Evolutionary conservation across 2,329 filamentous ascomycete genomes (phyloP).

Genomic region (Orbilia oligospora): DNA sequence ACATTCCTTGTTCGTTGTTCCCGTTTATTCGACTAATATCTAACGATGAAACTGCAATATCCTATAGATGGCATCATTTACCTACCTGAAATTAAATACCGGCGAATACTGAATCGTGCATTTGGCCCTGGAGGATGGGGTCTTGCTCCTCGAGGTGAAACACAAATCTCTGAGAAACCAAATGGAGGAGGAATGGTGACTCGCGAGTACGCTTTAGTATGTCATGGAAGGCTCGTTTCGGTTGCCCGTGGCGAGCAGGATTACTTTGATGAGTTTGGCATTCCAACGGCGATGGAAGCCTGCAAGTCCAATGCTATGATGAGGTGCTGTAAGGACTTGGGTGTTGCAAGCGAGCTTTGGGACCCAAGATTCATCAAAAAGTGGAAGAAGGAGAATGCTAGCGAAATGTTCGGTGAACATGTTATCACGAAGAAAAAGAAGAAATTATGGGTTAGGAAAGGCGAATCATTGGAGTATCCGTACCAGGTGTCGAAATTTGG

Average conservation of each 20-base stretch:
- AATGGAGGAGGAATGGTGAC: constrained; percentile 75
- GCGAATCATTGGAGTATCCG: constrained; percentile 74
- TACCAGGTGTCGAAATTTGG: constrained; percentile 56
- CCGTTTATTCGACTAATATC: background rate
- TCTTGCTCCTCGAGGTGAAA: constrained; percentile 86
- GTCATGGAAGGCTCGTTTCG: constrained; percentile 87
- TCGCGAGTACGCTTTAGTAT: constrained; percentile 92
- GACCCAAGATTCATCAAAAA: constrained; percentile 90
- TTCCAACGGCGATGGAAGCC: constrained; percentile 94
- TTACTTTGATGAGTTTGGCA: constrained; percentile 90
- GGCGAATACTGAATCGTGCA: constrained; percentile 86
- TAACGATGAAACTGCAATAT: constrained; percentile 23
- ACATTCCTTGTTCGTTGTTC: background rate
- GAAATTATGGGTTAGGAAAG: constrained; percentile 88
- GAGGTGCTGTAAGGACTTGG: constrained; percentile 98
- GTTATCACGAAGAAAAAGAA: constrained; percentile 86
- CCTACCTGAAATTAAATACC: constrained; percentile 97
- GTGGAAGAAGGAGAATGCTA: constrained; percentile 81
- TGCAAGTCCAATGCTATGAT: constrained; percentile 98
- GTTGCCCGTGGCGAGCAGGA: constrained; percentile 94
- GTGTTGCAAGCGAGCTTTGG: constrained; percentile 95
- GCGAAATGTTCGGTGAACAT: constrained; percentile 93
- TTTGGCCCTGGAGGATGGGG: constrained; percentile 98
- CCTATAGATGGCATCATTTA: constrained; percentile 87
- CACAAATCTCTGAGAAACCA: constrained; percentile 83